Percentiles rank a stretch among this genome's conserved stretches.
These are phyloP conservation scores for Meira nashicola DNA, from an alignment of 1,284 basidiomycete species.

Conservation along the genomic window DNA sequence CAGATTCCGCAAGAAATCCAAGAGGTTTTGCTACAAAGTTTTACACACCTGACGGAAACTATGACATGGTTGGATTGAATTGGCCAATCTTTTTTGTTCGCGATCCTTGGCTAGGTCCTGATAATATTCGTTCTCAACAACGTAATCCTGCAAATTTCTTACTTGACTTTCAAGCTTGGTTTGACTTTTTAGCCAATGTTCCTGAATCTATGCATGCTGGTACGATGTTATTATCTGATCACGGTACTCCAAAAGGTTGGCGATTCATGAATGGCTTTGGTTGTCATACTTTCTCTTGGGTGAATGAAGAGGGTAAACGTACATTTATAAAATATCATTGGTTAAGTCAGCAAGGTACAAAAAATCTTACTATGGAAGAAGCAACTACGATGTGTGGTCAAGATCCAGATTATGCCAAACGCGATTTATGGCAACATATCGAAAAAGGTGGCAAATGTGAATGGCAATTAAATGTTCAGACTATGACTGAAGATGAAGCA, in stretches of 20 bases:
- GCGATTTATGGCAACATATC: slow-evolving; percentile 54
- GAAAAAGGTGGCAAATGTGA: slow-evolving; percentile 58
- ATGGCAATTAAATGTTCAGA: slow-evolving; percentile 73
- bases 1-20: slow-evolving; percentile 68
- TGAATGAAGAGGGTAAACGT: slow-evolving; percentile 33
- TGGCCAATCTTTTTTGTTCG: slow-evolving; percentile 81
- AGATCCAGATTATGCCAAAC: slow-evolving; percentile 55
- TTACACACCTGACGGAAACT: slow-evolving; percentile 73
- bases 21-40: slow-evolving; percentile 77
- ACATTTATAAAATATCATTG: slow-evolving; percentile 33
- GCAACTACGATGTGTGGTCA: slow-evolving; percentile 42
- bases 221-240: slow-evolving; percentile 77
- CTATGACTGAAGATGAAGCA: slow-evolving; percentile 64
- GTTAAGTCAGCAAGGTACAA: slow-evolving; percentile 27
- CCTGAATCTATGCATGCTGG: slow-evolving; percentile 66
- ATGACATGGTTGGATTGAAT: slow-evolving; percentile 62
- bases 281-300: slow-evolving; percentile 62
- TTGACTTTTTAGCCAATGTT: slow-evolving; percentile 55
- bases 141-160: slow-evolving; percentile 68
- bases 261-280: slow-evolving; percentile 76
- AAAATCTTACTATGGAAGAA: slow-evolving; percentile 26
- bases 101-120: slow-evolving; percentile 49
- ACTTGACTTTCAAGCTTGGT: slow-evolving; percentile 54
- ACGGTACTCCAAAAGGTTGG: slow-evolving; percentile 71
- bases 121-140: slow-evolving; percentile 52